Evolutionary conservation across 441 rosid species (phyloP), one percentile per base, ranked within the genome.

Genomic region (Corymbia citriodora): DNA sequence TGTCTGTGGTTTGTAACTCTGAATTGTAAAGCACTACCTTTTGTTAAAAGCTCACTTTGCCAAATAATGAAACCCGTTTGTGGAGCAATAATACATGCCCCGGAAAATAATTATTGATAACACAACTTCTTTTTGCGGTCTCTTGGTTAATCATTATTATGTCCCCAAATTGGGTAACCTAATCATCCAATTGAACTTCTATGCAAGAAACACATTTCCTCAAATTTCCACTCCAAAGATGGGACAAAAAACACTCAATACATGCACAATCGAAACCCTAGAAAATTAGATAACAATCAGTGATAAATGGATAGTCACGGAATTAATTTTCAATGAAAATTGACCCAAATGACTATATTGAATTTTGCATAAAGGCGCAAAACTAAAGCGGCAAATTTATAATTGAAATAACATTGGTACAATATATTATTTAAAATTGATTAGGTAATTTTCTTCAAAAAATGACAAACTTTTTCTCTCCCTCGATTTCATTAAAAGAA

Each of bases 101-200:
- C 18, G n/a, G n/a, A 79, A 79, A 79, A 79, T 45, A 79, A 40
- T 79, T 79, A 40, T 79, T 79, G 85, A 79, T 0, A 23, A 74
- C 7, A 79, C 29, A 45, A 79, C n/a, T 79, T 40, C 85, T 79
- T 79, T 79, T 79, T 79, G 52, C n/a, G n/a, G n/a, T 79, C 45
- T 79, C 85, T 45, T 23, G 1, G 17, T 79, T 79, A 45, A 79
- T 45, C 85, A 79, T 79, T 79, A 79, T 79, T 45, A 40, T 79
- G 85, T 79, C 85, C 85, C 85, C 85, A 79, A 79, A 40, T 7
- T 79, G n/a, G 85, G 85, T 79, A 79, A 79, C 85, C 85, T 45
- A 79, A 79, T 79, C 85, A 79, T 79, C 18, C 16, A 40, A 79
- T 21, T 79, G 48, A 79, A 79, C 85, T 79, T 79, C 85, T 40